These are phyloP conservation scores for Citrus maxima DNA, from an alignment of 345 rosid genomes.

Conservation along the genomic window DNA sequence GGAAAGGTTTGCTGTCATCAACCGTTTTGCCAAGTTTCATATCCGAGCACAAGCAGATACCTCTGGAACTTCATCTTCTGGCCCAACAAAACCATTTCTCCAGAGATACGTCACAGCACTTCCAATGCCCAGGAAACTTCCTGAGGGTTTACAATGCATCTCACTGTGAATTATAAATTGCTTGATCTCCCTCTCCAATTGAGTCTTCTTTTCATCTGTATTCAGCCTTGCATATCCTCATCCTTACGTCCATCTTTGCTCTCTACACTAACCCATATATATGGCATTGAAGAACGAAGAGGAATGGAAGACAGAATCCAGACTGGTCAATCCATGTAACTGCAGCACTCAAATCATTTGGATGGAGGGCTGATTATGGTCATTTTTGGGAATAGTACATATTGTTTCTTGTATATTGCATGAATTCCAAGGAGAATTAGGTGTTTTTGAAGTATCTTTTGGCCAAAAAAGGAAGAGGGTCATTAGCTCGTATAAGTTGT, in stretches of 20 bases:
- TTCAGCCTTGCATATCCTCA: conserved; percentile 19
- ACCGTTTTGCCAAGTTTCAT: conserved; percentile 91
- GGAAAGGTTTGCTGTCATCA: conserved; percentile 70
- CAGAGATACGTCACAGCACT: conserved; percentile 65
- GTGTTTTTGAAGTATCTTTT: conserved; percentile 22
- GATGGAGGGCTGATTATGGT: conserved; percentile 23
- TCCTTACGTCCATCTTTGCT: neutral
- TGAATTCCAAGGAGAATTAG: conserved; percentile 38
- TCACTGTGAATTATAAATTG: conserved; percentile 54
- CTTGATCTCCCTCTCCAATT: conserved; percentile 13
- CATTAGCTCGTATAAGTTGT: conserved; percentile 14
- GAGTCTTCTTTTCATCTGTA: conserved; percentile 18
- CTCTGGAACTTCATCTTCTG: conserved; percentile 30
- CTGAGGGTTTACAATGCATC: conserved; percentile 67
- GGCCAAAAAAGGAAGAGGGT: conserved; percentile 17
- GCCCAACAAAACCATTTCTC: conserved; percentile 34
- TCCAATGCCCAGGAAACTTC: conserved; percentile 59
- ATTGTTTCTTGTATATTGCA: conserved; percentile 37
- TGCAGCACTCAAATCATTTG: conserved; percentile 17
- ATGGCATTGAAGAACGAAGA: conserved; percentile 22
- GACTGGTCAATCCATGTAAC: conserved; percentile 21
- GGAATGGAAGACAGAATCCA: conserved; percentile 17
- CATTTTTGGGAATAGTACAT: conserved; percentile 37
- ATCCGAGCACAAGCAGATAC: conserved; percentile 45
- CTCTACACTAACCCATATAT: conserved; percentile 13